Evolutionary conservation across 352 stramenopile species (phyloP).

Genomic region (Elongisporangium senticosum): DNA sequence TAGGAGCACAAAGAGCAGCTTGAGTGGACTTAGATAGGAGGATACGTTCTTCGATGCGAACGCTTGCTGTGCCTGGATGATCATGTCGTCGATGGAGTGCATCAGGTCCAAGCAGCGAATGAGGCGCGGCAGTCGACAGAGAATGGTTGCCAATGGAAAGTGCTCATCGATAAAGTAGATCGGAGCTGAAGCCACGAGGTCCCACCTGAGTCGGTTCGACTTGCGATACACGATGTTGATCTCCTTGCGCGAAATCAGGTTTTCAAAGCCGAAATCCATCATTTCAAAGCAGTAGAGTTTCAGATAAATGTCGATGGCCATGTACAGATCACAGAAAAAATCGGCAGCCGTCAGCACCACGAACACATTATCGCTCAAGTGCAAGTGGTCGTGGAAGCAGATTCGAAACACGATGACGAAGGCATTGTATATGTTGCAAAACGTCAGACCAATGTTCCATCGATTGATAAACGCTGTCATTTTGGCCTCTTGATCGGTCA

Average conservation of each 20-base stretch:
- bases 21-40: slow-evolving; percentile 58
- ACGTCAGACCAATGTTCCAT: slow-evolving; percentile 48
- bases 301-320: slow-evolving; percentile 59
- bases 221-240: slow-evolving; percentile 29
- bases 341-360: slow-evolving; percentile 31
- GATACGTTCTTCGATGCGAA: slow-evolving; percentile 66
- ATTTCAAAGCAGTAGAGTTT: slow-evolving; percentile 59
- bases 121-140: slow-evolving; percentile 53
- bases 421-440: slow-evolving; percentile 66
- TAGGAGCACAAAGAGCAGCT: slow-evolving; percentile 66
- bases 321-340: slow-evolving; percentile 43
- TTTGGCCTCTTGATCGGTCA: background rate
- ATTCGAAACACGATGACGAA: slow-evolving; percentile 65
- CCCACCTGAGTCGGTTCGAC: slow-evolving; percentile 35
- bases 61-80: slow-evolving; percentile 60
- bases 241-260: slow-evolving; percentile 33
- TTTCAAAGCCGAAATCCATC: slow-evolving; percentile 32
- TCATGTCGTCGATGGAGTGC: slow-evolving; percentile 54
- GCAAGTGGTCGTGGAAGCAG: slow-evolving; percentile 48
- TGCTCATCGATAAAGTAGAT: slow-evolving; percentile 38
- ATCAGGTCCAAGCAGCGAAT: slow-evolving; percentile 46
- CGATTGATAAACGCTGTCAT: slow-evolving; percentile 19
- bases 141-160: slow-evolving; percentile 11
- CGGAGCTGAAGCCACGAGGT: slow-evolving; percentile 51
- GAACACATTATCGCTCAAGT: slow-evolving; percentile 18